phyloP scores from a whole-genome alignment of 331 rosid species.

The Quercus tomentella region DNA sequence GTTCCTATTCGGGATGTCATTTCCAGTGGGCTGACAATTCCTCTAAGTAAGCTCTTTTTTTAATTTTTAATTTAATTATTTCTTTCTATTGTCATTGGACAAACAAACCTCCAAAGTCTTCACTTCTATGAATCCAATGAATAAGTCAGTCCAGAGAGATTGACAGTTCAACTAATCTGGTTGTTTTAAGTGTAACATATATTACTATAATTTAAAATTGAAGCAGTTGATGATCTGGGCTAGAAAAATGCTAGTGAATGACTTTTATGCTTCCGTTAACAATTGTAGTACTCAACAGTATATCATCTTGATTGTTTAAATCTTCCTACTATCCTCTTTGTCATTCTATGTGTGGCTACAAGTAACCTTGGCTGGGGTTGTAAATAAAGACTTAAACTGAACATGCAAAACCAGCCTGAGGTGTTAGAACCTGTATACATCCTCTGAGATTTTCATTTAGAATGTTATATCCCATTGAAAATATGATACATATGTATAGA shows the following conservation, averaged over 20 bases:
- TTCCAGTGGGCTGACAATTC: constrained; percentile 69
- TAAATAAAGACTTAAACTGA: not conserved
- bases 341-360: not conserved
- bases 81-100: not conserved
- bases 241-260: not conserved
- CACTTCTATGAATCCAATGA: not conserved
- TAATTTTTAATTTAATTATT: constrained; percentile 6
- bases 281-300: too few species aligned
- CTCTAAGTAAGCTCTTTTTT: constrained; percentile 57
- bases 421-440: not conserved
- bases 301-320: not conserved
- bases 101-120: not conserved
- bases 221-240: not conserved
- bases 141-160: not conserved
- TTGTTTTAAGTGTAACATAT: not conserved
- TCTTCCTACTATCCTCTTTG: not conserved
- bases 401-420: not conserved
- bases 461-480: not conserved
- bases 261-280: too few species aligned
- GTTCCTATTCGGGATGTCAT: constrained; percentile 64
- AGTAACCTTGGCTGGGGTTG: not conserved
- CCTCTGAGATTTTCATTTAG: not conserved
- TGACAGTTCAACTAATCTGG: not conserved
- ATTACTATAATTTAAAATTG: not conserved
- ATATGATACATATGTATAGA: not conserved